Base-by-base conservation (phyloP, 2,329 filamentous ascomycete genomes). In the Calcarisporium arbuscula region DNA sequence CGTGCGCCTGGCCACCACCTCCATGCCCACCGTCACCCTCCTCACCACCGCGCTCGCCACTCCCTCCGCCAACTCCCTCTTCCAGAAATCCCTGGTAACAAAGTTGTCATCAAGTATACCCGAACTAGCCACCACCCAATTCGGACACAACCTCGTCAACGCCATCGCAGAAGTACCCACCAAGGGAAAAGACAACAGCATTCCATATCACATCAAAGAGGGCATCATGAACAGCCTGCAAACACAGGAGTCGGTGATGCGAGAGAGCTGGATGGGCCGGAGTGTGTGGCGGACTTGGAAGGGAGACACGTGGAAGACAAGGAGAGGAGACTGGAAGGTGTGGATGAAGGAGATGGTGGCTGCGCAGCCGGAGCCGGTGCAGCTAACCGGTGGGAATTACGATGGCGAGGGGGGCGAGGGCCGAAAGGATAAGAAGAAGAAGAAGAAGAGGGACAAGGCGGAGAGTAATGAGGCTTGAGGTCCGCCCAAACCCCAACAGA, bases 1-100 rank as follows among this genome's bases (percentile, higher is more conserved):
- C 35, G 54, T 86, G 20, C 65, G 70, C 25, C 74, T 96, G 35
- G 80, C 85, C 18, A 81, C 62, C 2, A 56, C 62, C 0, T 72
- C 70, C 3, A 56, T 62, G 28, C 61, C 70, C 4, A 70, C 71
- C 28, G 59, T 71, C 34, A 54, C 64, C 7, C 58, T 78, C 25
- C 54, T 78, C 29, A 58, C 63, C n/a, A 65, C 67, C 7, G 70
- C 72, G 4, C 58, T 78, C 14, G 47, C 60, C 20, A 65, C 62
- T 0, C 61, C 68, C 1, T 65, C 70, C 0, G 51, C 65, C 35
- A 68, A 68, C 45, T 67, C 71, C 6, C 52, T 63, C 25, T 75
- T 77, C 53, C 73, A 77, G 58, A 77, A 77, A 48, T 53, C 63
- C 23, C 58, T 77, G 14, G 68, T 72, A 8, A 60, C 62, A n/a